A percentile compares a stretch with the other conserved stretches of the same genome.
Conservation (phyloP, 345 rosid species). For the Lumnitzera racemosa region DNA sequence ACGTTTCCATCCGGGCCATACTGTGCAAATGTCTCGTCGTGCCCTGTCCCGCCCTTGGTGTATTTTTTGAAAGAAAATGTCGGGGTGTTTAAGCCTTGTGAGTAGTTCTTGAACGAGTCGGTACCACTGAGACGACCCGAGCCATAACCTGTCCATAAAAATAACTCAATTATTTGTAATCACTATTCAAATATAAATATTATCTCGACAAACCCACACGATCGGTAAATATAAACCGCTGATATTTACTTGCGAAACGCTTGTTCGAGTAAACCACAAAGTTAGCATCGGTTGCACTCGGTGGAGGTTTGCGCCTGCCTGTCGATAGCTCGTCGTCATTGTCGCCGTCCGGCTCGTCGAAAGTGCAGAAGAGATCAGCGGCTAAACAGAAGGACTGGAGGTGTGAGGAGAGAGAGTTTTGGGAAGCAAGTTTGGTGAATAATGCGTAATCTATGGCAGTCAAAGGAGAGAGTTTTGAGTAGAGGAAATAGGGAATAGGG, state of each 20-base stretch:
- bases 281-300: constrained; percentile 24
- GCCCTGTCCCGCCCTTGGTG: constrained; percentile 31
- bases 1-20: constrained; percentile 46
- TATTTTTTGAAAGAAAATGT: constrained; percentile 37
- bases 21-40: constrained; percentile 28
- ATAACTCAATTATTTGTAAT: no score
- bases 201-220: no score
- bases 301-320: not conserved
- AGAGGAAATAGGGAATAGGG: constrained; percentile 45
- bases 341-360: constrained; percentile 4
- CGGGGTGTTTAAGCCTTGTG: constrained; percentile 28
- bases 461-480: constrained; percentile 76
- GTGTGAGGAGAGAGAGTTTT: constrained; percentile 35
- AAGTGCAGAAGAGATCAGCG: constrained; percentile 52
- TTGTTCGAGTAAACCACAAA: constrained; percentile 35
- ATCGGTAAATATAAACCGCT: no score
- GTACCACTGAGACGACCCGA: constrained; percentile 23
- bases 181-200: no score
- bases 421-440: constrained; percentile 37
- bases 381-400: constrained; percentile 44
- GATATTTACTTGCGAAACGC: constrained; percentile 20
- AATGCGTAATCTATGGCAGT: constrained; percentile 33
- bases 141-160: constrained; percentile 23
- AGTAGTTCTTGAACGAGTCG: constrained; percentile 56
- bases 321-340: no score